These are phyloP conservation scores for Syzygium grande DNA, from an alignment of 345 rosid genomes.

Conservation along the genomic window DNA sequence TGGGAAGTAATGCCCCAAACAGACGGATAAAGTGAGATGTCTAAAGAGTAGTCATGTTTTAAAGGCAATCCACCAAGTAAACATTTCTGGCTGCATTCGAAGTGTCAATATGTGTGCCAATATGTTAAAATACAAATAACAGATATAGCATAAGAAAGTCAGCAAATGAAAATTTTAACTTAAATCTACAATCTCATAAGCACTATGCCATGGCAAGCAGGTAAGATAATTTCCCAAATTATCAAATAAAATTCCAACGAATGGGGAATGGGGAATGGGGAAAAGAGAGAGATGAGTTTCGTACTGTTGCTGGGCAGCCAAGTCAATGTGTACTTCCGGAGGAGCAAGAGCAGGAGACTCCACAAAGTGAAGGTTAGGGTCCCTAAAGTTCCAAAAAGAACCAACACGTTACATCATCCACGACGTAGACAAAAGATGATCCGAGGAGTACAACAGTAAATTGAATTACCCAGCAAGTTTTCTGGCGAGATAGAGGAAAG, in stretches of 20 bases:
- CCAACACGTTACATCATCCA: not conserved
- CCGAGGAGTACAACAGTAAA: not conserved
- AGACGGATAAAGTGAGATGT: not conserved
- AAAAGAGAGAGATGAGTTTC: constrained; percentile 2
- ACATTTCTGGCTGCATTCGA: not conserved
- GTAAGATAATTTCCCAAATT: not conserved
- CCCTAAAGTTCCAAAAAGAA: constrained; percentile 22
- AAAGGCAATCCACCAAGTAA: not conserved
- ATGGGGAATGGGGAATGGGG: not conserved
- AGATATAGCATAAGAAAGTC: not conserved
- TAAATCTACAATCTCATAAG: not conserved
- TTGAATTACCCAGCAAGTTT: constrained; percentile 69
- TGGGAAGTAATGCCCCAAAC: not conserved
- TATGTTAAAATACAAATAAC: not conserved
- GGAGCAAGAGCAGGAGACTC: constrained; percentile 93
- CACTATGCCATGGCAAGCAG: not conserved
- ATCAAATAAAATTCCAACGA: not conserved
- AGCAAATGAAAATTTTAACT: not conserved
- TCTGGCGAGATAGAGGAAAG: constrained; percentile 84
- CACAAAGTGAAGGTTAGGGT: constrained; percentile 86
- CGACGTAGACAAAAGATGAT: not conserved
- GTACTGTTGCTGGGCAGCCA: constrained; percentile 85
- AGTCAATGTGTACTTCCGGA: constrained; percentile 82
- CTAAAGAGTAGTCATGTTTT: not conserved
- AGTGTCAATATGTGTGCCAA: not conserved